phyloP scores from a whole-genome alignment of 2,329 filamentous ascomycete genomes.

The Geoglossum cookeanum region DNA sequence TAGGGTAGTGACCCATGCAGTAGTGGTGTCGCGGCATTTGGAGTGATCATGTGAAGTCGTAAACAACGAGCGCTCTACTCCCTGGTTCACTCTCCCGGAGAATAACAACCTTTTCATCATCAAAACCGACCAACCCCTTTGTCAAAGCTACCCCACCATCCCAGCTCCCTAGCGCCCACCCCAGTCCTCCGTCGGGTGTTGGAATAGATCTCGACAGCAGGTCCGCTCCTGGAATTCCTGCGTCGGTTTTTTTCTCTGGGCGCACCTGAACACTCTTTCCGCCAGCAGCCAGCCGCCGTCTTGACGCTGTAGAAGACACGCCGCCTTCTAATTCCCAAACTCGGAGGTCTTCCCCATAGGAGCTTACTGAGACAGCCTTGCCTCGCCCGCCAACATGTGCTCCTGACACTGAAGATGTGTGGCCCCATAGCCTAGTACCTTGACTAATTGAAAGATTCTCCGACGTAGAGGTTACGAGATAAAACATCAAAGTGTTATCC shows the following conservation, averaged over 20 bases:
- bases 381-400: slow-evolving; percentile 70
- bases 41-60: slow-evolving; percentile 53
- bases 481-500: slow-evolving; percentile 73
- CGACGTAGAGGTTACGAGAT: slow-evolving; percentile 58
- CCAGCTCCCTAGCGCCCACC: slow-evolving; percentile 1
- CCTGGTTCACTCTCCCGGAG: slow-evolving; percentile 51
- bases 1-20: not conserved
- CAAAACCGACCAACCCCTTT: slow-evolving; percentile 60
- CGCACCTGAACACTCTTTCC: slow-evolving; percentile 35
- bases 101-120: slow-evolving; percentile 81
- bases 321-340: slow-evolving; percentile 81
- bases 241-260: slow-evolving; percentile 17
- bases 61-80: slow-evolving; percentile 57
- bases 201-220: not conserved
- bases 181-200: not conserved
- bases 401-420: slow-evolving; percentile 74
- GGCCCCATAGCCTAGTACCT: slow-evolving; percentile 68
- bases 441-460: slow-evolving; percentile 47
- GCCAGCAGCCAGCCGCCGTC: slow-evolving; percentile 23
- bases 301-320: slow-evolving; percentile 26
- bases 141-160: slow-evolving; percentile 21
- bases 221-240: slow-evolving; percentile 1
- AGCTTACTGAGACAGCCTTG: slow-evolving; percentile 78
- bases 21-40: not conserved
- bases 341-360: slow-evolving; percentile 34